Base-by-base conservation (phyloP, 176 grass and related monocot species). In the Secale cereale region DNA sequence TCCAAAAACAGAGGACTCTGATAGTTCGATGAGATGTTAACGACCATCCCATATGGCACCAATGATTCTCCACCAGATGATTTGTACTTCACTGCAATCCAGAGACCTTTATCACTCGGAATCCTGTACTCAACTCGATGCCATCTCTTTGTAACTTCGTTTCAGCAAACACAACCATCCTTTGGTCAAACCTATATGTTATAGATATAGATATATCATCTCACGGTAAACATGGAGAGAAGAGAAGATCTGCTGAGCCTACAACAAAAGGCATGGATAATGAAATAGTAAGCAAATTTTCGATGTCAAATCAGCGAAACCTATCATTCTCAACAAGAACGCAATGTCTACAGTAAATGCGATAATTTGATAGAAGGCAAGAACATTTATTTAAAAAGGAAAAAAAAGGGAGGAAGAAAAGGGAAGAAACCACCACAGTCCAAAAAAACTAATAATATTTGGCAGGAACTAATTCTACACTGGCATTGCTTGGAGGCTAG, bases 81-180 rank as follows among this genome's bases (percentile, higher is more conserved):
- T 88, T 78, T 74, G 12, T 61, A 92, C 81, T 88, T 91, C 89
- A 95, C 93, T 27, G 91, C 90, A 40, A 98, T 87, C n/a, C 93
- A 36, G 35, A 66, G 93, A 98, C 89, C 66, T 91, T 93, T 68
- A 90, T 75, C n/a, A 98, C 95, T 79, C 91, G 89, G 68, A 83
- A 93, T 33, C 92, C 88, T 39, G 93, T 98, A 65, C 29, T 63
- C 74, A 98, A 75, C 80, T 95, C 87, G 14, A 98, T 98, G 12
- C 95, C 91, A 85, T 95, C 89, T 85, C 93, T 95, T 77, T 62
- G 85, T 63, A 98, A 95, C 70, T 98, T 98, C 5, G 36, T 79
- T 93, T 93, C 93, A 50, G 95, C 93, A 90, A 95, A 98, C 30
- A 36, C 1, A 81, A 89, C 76, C 50, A 98, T 93, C 74, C 93